Evolutionary conservation across 495 filamentous ascomycete species (phyloP), one percentile per base, ranked within the genome.

Genomic region (Annulohypoxylon bovei): DNA sequence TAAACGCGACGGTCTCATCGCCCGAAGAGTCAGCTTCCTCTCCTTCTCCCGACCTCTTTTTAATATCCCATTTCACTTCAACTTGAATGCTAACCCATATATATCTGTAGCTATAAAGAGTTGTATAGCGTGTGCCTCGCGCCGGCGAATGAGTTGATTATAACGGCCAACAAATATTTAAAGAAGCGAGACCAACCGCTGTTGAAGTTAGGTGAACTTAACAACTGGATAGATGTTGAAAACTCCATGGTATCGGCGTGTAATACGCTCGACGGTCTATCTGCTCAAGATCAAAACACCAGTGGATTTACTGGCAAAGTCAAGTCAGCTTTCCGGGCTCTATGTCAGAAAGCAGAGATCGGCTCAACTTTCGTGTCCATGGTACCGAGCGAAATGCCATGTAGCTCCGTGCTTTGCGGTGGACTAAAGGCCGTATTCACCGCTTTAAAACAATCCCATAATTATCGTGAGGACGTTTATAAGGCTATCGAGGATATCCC

Each of bases 401-500:
- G 52, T 16, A 37, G 52, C 32, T 33, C 66, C 0, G 57, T 64
- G 16, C 56, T 74, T 27, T 70, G 62, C 37, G 67, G 66, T 2
- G 67, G 66, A 1, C 64, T 70, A 5, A 71, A 76, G 18, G 60
- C 69, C 9, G 53, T 70, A 27, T 68, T 71, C 49, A 65, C 42
- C 6, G 71, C 61, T 8, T 12, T 70, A 44, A 14, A 66, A 25
- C 37, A 27, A 6, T 65, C 62, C 6, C 14, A 23, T 6, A 4
- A 18, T 18, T 23, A 55, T 37, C 42, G 44, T 20, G 61, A 61
- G 23, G 59, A 76, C 14, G 58, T 74, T 32, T 67, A 66, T 35
- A 65, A 47, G 12, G 66, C 71, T 1, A 62, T 73, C 8, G 71
- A 73, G 23, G 40, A 52, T n/a, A 46, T 73, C 27, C 71, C 71